Conservation (phyloP, 1,284 basidiomycete species). For the Ustilago esculenta region DNA sequence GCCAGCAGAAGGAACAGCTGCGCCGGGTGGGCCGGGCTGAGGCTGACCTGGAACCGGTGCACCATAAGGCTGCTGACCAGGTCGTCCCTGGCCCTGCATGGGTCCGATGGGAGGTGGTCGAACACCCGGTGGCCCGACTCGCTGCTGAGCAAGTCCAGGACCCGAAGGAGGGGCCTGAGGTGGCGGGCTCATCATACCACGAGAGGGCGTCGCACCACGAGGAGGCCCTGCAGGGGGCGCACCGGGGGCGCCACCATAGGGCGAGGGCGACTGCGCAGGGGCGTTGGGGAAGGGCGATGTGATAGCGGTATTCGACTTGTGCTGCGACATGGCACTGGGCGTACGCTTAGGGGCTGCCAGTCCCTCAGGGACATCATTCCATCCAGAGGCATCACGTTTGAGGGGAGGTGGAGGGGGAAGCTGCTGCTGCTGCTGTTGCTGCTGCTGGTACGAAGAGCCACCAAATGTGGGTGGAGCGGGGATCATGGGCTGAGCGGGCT, state of each 20-base stretch:
- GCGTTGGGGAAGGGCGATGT: conserved; percentile 87
- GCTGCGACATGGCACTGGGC: conserved; percentile 52
- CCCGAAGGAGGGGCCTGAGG: conserved; percentile 37
- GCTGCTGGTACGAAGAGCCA: conserved; percentile 28
- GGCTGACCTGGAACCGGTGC: conserved; percentile 22
- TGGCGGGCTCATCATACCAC: conserved; percentile 68
- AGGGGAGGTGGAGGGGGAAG: conserved; percentile 69
- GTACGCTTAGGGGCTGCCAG: conserved; percentile 62
- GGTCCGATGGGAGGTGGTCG: conserved; percentile 34
- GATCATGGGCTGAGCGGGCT: conserved; percentile 53
- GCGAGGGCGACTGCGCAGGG: conserved; percentile 47
- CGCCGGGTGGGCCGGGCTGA: conserved; percentile 39
- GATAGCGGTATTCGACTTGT: conserved; percentile 70
- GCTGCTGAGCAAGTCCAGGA: conserved; percentile 39
- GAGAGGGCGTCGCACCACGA: conserved; percentile 53
- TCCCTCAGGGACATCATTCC: conserved; percentile 84
- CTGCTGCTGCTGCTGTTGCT: conserved; percentile 36
- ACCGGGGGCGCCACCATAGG: conserved; percentile 41
- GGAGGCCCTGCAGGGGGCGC: conserved; percentile 64
- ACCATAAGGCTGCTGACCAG: conserved; percentile 30
- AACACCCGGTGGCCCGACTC: conserved; percentile 32
- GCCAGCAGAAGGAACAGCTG: conserved; percentile 34
- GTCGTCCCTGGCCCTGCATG: conserved; percentile 21
- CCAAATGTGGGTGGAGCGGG: conserved; percentile 68
- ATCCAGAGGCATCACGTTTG: conserved; percentile 78